Conservation (phyloP, 257 asterid species). For the Ophiorrhiza pumila region DNA sequence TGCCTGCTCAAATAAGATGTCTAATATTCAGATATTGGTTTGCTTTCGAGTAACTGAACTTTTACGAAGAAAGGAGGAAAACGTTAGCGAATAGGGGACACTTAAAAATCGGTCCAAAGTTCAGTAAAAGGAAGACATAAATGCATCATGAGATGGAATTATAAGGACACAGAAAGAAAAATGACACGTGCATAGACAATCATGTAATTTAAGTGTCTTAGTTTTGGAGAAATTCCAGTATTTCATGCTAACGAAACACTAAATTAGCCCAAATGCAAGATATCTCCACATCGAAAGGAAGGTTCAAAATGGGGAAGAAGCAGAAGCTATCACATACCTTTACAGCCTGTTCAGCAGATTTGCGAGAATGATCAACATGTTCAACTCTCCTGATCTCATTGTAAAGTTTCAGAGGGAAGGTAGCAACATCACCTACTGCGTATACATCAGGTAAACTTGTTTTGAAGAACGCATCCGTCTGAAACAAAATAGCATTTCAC, state of each 20-base stretch:
- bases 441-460: conserved; percentile 72
- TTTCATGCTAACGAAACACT: neutral
- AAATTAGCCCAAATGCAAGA: neutral
- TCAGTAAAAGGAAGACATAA: neutral
- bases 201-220: neutral
- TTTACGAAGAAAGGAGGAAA: neutral
- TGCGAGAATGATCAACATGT: conserved; percentile 93
- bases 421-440: conserved; percentile 96
- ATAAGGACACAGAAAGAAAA: too few relatives aligned
- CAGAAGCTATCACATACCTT: conserved; percentile 44
- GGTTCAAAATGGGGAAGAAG: neutral
- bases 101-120: neutral
- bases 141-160: neutral
- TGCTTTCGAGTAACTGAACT: neutral
- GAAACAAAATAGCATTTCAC: conserved; percentile 32
- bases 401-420: conserved; percentile 85
- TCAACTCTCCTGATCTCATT: conserved; percentile 82
- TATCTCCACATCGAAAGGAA: neutral
- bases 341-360: conserved; percentile 96
- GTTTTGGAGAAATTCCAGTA: neutral
- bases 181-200: too few relatives aligned
- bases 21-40: conserved; percentile 7
- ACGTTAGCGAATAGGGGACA: neutral
- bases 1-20: conserved; percentile 48
- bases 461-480: conserved; percentile 87